phyloP scores from a whole-genome alignment of 2,329 filamentous ascomycete species.

The Fusarium gaditjirri region DNA sequence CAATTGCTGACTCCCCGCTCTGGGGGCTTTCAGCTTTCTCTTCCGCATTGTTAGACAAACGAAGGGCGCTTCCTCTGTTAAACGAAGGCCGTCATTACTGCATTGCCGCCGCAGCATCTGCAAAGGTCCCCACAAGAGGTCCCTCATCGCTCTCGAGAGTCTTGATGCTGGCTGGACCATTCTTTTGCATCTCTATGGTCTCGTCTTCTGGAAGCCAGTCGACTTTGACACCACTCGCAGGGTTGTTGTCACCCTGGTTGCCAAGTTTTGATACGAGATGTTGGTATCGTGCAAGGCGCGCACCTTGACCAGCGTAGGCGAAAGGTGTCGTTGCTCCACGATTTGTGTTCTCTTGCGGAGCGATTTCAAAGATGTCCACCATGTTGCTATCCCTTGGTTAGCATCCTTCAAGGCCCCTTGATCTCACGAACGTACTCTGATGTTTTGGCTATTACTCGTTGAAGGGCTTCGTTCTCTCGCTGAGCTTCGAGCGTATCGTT shows the following conservation, averaged over 20 bases:
- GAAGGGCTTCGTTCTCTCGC: conserved; percentile 71
- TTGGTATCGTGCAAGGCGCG: conserved; percentile 68
- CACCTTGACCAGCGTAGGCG: conserved; percentile 64
- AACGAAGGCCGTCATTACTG: conserved; percentile 41
- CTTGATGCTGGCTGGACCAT: conserved; percentile 48
- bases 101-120: conserved; percentile 67
- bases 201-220: conserved; percentile 68
- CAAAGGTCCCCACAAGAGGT: conserved; percentile 69
- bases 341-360: conserved; percentile 59
- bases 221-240: conserved; percentile 57
- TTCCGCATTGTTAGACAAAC: background rate
- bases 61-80: background rate
- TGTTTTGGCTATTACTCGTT: conserved; percentile 71
- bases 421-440: conserved; percentile 63
- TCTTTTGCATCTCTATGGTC: conserved; percentile 57
- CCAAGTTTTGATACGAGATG: conserved; percentile 70
- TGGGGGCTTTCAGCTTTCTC: background rate
- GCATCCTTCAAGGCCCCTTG: background rate
- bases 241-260: conserved; percentile 55
- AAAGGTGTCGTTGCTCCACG: conserved; percentile 54
- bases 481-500: conserved; percentile 71
- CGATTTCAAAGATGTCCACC: conserved; percentile 75
- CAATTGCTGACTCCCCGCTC: conserved; percentile 12
- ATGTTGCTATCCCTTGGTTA: conserved; percentile 62
- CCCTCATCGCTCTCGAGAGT: conserved; percentile 50